A percentile compares a stretch with the other conserved stretches of the same genome.
Conservation (phyloP, 2,329 filamentous ascomycete genomes). For the Pyricularia pennisetigena region DNA sequence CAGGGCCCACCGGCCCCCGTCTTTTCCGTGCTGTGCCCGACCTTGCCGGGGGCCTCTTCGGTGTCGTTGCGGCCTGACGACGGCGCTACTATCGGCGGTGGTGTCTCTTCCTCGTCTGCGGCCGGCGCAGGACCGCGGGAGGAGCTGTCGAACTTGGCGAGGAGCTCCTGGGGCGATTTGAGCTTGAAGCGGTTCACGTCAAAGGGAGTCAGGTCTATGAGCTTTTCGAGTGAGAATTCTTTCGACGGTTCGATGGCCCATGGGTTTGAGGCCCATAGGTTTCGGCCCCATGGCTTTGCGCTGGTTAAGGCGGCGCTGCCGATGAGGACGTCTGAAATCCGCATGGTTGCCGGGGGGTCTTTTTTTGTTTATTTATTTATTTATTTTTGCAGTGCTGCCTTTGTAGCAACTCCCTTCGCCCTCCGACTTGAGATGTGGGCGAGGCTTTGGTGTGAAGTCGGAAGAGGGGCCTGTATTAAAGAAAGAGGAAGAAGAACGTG, state of each 20-base stretch:
- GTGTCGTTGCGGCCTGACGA: background rate
- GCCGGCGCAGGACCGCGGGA: background rate
- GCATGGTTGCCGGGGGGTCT: background rate
- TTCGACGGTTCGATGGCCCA: background rate
- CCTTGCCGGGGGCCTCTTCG: background rate
- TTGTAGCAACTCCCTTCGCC: background rate
- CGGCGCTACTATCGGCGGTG: background rate
- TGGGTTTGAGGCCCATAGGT: background rate
- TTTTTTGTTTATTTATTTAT: too few relatives aligned
- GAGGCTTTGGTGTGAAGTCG: background rate
- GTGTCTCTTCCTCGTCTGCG: background rate
- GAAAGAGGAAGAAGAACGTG: background rate
- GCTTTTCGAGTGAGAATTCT: background rate
- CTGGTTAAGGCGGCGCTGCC: background rate
- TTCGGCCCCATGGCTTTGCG: background rate
- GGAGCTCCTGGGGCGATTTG: background rate
- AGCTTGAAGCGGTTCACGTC: background rate
- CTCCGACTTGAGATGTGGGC: background rate
- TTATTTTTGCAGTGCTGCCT: background rate
- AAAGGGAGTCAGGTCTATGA: conserved; percentile 2
- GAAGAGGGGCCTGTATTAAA: background rate
- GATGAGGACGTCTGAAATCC: background rate
- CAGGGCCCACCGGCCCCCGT: background rate
- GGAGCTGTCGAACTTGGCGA: background rate
- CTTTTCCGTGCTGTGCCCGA: background rate